A percentile compares a stretch with the other conserved stretches of the same genome.
These are phyloP conservation scores for Ganoderma leucocontextum DNA, from an alignment of 1,284 basidiomycete genomes.

Conservation along the genomic window DNA sequence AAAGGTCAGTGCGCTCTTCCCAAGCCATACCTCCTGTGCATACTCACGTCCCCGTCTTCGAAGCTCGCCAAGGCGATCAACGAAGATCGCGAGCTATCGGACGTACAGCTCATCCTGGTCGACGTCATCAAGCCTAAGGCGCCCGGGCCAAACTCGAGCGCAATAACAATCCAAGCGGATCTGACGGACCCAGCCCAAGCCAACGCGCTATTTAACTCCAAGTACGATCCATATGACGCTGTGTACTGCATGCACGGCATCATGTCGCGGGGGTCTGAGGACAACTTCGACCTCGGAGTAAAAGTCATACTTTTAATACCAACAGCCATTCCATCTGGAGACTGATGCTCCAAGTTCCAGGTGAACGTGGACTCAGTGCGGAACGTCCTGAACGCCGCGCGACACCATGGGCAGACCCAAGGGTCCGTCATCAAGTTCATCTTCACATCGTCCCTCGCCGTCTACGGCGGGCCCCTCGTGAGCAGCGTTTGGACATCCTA, in stretches of 20 bases:
- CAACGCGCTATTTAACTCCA: constrained; percentile 49
- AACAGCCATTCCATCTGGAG: not conserved
- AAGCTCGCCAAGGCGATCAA: constrained; percentile 49
- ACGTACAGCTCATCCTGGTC: constrained; percentile 59
- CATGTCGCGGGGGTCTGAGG: constrained; percentile 75
- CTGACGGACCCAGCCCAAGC: constrained; percentile 54
- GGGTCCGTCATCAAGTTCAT: constrained; percentile 57
- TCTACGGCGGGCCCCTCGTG: constrained; percentile 69
- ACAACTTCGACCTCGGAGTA: constrained; percentile 67
- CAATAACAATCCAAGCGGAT: constrained; percentile 57
- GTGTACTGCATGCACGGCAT: constrained; percentile 72
- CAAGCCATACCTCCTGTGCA: not conserved
- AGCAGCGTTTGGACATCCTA: constrained; percentile 13
- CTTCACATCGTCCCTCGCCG: constrained; percentile 68
- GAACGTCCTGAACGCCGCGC: constrained; percentile 56
- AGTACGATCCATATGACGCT: constrained; percentile 52
- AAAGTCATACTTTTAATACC: constrained; percentile 41
- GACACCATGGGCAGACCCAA: constrained; percentile 47
- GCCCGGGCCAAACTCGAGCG: constrained; percentile 45
- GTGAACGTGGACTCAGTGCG: constrained; percentile 72
- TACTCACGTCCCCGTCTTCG: not conserved
- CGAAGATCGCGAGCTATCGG: constrained; percentile 46
- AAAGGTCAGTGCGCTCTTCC: constrained; percentile 42
- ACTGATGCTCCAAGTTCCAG: constrained; percentile 36
- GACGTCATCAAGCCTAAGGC: constrained; percentile 60